These are phyloP conservation scores for Sporobolomyces phaffii DNA, from an alignment of 768 basidiomycete species.

Conservation along the genomic window DNA sequence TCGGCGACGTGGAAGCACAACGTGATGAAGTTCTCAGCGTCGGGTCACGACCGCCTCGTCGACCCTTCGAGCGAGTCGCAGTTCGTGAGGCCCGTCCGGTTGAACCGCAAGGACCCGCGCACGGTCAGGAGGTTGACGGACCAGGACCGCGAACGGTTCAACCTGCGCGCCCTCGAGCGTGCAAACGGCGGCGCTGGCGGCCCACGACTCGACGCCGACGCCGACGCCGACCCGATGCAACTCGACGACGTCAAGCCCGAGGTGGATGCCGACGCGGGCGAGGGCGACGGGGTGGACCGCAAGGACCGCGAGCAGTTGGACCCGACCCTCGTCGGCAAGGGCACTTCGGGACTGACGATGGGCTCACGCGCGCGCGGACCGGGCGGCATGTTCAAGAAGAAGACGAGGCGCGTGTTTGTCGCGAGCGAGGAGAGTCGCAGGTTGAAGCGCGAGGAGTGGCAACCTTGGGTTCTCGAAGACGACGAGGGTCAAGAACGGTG, in stretches of 20 bases:
- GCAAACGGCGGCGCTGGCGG: constrained; percentile 3
- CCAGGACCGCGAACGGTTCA: constrained; percentile 28
- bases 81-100: constrained; percentile 71
- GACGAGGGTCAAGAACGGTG: constrained; percentile 68
- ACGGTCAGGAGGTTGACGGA: constrained; percentile 35
- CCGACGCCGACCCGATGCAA: constrained; percentile 4
- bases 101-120: constrained; percentile 76
- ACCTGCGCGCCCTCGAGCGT: constrained; percentile 12
- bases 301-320: constrained; percentile 26
- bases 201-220: no score
- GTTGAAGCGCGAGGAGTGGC: constrained; percentile 74
- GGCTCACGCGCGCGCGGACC: constrained; percentile 11
- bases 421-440: constrained; percentile 72
- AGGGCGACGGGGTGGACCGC: constrained; percentile 1
- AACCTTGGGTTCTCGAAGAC: constrained; percentile 81
- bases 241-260: constrained; percentile 10
- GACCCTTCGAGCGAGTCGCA: constrained; percentile 63
- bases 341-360: constrained; percentile 8
- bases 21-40: constrained; percentile 74
- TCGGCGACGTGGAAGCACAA: constrained; percentile 66
- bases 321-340: constrained; percentile 27
- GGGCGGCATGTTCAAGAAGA: constrained; percentile 59
- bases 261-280: not conserved
- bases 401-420: constrained; percentile 72
- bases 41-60: constrained; percentile 50